Percentiles rank a stretch among this genome's conserved stretches.
Conservation (phyloP, 1,284 basidiomycete species). For the Ceratobasidium papillatum region DNA sequence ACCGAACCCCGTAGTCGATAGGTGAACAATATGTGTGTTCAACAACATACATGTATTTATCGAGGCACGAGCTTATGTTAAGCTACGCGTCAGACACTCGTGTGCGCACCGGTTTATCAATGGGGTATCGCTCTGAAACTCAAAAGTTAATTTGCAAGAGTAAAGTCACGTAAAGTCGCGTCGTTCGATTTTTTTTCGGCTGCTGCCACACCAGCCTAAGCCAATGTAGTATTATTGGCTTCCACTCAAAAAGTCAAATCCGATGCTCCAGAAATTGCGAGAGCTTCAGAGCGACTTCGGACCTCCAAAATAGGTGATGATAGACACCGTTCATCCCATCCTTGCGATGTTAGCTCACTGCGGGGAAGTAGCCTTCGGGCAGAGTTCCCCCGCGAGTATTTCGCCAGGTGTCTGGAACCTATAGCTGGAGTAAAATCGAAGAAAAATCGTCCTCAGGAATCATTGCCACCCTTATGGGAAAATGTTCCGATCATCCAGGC, state of each 20-base stretch:
- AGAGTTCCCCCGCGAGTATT: neutral
- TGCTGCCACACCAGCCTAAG: neutral
- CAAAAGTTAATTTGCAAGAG: neutral
- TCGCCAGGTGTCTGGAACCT: neutral
- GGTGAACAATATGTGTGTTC: too few species aligned
- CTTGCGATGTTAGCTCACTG: neutral
- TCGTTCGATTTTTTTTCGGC: neutral
- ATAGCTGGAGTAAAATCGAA: neutral
- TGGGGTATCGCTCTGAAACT: neutral
- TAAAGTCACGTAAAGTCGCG: neutral
- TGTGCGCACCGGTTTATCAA: too few species aligned
- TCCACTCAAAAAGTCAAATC: neutral
- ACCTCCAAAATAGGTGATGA: neutral
- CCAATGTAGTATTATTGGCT: conserved; percentile 11
- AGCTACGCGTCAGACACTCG: too few species aligned
- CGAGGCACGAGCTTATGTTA: too few species aligned
- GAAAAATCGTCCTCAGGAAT: conserved; percentile 1
- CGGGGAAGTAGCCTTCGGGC: neutral
- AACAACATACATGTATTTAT: too few species aligned
- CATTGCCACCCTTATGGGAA: conserved; percentile 14
- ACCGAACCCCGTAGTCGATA: too few species aligned
- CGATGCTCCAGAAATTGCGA: neutral
- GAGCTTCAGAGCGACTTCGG: neutral
- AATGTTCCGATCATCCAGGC: conserved; percentile 19
- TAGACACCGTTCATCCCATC: neutral